Percentiles rank a stretch among this genome's conserved stretches.
Conservation (phyloP, 768 basidiomycete genomes). For the Trametes cubensis region DNA sequence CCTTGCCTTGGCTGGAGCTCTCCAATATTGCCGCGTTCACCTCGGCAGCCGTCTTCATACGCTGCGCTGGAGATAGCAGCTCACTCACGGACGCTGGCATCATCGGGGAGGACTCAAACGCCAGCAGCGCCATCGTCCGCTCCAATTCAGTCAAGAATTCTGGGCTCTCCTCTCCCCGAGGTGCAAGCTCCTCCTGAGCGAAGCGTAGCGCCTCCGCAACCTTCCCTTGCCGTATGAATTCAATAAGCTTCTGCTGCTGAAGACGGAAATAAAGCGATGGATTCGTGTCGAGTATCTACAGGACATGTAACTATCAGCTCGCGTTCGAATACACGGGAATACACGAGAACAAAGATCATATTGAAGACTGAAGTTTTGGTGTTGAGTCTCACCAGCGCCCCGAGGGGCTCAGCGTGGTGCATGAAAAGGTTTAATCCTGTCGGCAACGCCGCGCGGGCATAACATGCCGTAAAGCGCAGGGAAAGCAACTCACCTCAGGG, state of each 20-base stretch:
- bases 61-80: slow-evolving; percentile 81
- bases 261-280: slow-evolving; percentile 92
- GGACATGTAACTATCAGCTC: slow-evolving; percentile 25
- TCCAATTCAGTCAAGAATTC: slow-evolving; percentile 93
- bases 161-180: slow-evolving; percentile 91
- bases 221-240: slow-evolving; percentile 83
- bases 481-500: slow-evolving; percentile 77
- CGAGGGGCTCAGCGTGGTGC: slow-evolving; percentile 94
- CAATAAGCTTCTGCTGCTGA: slow-evolving; percentile 94
- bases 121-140: slow-evolving; percentile 90
- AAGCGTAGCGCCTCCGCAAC: slow-evolving; percentile 83
- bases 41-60: slow-evolving; percentile 93
- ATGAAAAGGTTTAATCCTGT: slow-evolving; percentile 93
- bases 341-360: slow-evolving; percentile 58
- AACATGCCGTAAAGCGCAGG: slow-evolving; percentile 1
- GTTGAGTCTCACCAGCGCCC: slow-evolving; percentile 85
- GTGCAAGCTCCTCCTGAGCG: slow-evolving; percentile 92
- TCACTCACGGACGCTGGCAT: slow-evolving; percentile 73
- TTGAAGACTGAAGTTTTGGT: slow-evolving; percentile 96
- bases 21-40: slow-evolving; percentile 96
- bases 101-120: slow-evolving; percentile 67
- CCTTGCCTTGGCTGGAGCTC: slow-evolving; percentile 87
- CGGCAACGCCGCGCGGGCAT: slow-evolving; percentile 21
- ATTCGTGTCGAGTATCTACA: slow-evolving; percentile 94
- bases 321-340: slow-evolving; percentile 8